Conservation (phyloP, 441 rosid genomes). For the Euphorbia corollata region DNA sequence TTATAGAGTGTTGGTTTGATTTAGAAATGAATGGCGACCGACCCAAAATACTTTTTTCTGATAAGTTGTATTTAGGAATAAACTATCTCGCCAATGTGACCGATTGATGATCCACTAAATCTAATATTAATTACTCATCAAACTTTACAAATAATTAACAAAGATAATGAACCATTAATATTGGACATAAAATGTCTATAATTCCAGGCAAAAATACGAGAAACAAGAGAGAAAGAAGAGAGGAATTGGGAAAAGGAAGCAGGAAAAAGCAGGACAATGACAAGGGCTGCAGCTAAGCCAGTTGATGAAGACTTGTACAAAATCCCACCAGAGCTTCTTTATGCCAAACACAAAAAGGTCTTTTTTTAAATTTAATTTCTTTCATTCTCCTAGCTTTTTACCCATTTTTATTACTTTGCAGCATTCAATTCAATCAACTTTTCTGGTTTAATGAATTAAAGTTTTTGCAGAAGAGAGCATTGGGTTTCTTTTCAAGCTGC, state of each 20-base stretch:
- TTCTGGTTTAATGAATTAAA: no score
- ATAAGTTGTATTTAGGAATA: no score
- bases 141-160: no score
- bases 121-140: no score
- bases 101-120: no score
- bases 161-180: not conserved
- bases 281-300: conserved; percentile 51
- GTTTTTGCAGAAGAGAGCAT: conserved; percentile 50
- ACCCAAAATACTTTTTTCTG: no score
- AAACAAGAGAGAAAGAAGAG: no score
- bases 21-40: no score
- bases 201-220: no score
- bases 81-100: no score
- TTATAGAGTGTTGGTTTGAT: no score
- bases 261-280: not conserved
- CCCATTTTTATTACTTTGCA: not conserved
- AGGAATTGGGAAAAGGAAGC: no score
- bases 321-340: conserved; percentile 66
- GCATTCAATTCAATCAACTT: not conserved
- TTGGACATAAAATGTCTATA: not conserved
- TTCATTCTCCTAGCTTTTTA: conserved; percentile 1
- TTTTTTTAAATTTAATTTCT: not conserved
- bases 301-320: conserved; percentile 87
- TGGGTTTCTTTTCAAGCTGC: conserved; percentile 58
- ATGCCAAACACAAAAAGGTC: conserved; percentile 51